These are phyloP conservation scores for Backusella macrospora DNA, from an alignment of 192 early-diverging fungal species.

Conservation along the genomic window DNA sequence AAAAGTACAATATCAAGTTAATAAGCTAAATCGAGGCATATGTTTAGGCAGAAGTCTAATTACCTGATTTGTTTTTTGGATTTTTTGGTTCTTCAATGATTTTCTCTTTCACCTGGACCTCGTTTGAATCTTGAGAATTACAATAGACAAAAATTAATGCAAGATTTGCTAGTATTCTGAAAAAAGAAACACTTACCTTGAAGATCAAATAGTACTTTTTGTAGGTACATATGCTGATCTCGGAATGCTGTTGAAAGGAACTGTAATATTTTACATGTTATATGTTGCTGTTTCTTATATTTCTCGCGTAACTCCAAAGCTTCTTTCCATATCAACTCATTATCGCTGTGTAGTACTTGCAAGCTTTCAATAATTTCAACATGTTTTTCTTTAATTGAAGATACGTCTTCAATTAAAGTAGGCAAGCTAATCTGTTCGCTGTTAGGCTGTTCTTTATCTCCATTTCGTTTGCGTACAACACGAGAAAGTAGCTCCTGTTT, in stretches of 20 bases:
- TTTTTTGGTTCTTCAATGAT: background rate
- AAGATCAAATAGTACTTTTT: background rate
- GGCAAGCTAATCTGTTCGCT: constrained; percentile 40
- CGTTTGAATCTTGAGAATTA: background rate
- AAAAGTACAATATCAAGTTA: too few species aligned
- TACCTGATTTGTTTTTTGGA: background rate
- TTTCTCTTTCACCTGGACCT: background rate
- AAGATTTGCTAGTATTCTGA: background rate
- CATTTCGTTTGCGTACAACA: constrained; percentile 80
- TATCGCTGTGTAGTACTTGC: constrained; percentile 87
- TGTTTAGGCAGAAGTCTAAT: too few species aligned
- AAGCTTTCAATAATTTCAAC: constrained; percentile 83
- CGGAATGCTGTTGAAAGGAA: constrained; percentile 69
- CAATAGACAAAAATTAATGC: background rate
- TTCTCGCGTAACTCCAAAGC: constrained; percentile 68
- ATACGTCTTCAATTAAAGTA: constrained; percentile 71
- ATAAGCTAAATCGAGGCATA: too few species aligned
- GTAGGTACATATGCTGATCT: background rate
- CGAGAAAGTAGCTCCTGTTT: constrained; percentile 87
- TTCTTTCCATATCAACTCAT: constrained; percentile 87
- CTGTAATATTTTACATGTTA: constrained; percentile 89
- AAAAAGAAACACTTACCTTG: background rate
- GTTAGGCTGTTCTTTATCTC: constrained; percentile 44
- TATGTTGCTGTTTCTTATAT: constrained; percentile 84
- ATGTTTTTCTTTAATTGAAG: constrained; percentile 89